Conservation (phyloP, 768 basidiomycete species). For the Boletus coccyginus region DNA sequence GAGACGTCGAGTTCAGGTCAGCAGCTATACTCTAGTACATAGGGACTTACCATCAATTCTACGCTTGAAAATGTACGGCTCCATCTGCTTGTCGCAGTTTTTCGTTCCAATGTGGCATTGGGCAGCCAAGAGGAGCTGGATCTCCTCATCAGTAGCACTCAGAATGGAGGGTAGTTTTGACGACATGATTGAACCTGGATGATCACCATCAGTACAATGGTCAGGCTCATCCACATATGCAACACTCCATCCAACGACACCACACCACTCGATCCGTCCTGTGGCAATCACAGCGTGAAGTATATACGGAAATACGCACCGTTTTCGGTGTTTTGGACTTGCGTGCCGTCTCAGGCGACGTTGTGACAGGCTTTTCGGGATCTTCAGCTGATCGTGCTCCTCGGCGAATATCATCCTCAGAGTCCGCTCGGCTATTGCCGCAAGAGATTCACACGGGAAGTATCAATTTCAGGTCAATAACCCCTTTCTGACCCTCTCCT, state of each 20-base stretch:
- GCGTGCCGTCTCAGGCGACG: constrained; percentile 42
- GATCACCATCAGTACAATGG: constrained; percentile 27
- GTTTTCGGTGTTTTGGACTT: constrained; percentile 36
- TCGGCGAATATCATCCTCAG: background rate
- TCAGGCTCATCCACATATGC: constrained; percentile 28
- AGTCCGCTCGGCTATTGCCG: constrained; percentile 27
- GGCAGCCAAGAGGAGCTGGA: constrained; percentile 90
- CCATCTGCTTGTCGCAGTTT: constrained; percentile 99
- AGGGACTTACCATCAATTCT: constrained; percentile 80
- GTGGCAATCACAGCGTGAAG: constrained; percentile 4
- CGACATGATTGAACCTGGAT: constrained; percentile 46
- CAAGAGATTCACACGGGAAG: constrained; percentile 12
- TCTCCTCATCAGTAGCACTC: constrained; percentile 95
- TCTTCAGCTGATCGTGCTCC: constrained; percentile 21
- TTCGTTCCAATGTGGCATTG: constrained; percentile 97
- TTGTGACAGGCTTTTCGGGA: constrained; percentile 31
- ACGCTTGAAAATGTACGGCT: constrained; percentile 96
- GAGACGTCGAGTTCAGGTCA: constrained; percentile 12
- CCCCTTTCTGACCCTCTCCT: too few relatives aligned
- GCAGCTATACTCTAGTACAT: background rate
- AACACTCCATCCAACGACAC: constrained; percentile 36
- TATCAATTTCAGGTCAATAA: background rate
- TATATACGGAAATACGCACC: constrained; percentile 35
- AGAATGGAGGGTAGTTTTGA: constrained; percentile 95
- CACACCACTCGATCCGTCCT: constrained; percentile 2